Percentiles rank a stretch among this genome's conserved stretches.
phyloP scores from a whole-genome alignment of 805 yeast species.

The Wickerhamiella allomyrinae region DNA sequence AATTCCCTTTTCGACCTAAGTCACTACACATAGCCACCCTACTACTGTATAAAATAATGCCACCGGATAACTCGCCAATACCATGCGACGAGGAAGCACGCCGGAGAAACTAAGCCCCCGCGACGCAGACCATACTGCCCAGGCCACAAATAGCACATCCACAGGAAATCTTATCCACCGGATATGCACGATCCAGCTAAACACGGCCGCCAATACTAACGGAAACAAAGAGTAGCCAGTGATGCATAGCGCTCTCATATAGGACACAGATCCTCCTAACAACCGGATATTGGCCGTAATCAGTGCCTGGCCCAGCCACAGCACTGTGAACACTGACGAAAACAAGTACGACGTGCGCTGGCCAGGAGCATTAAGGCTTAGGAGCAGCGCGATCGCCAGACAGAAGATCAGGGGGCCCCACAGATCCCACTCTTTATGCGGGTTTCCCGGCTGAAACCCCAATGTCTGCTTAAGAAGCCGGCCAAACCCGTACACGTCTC shows the following conservation, averaged over 20 bases:
- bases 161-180: constrained; percentile 36
- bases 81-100: constrained; percentile 45
- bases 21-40: constrained; percentile 54
- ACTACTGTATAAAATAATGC: constrained; percentile 46
- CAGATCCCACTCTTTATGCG: constrained; percentile 24
- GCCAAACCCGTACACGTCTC: constrained; percentile 35
- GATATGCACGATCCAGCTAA: constrained; percentile 36
- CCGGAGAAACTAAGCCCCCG: constrained; percentile 49
- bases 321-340: constrained; percentile 47
- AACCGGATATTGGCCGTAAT: constrained; percentile 54
- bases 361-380: constrained; percentile 31
- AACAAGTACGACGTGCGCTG: constrained; percentile 39
- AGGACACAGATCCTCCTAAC: constrained; percentile 46
- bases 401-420: constrained; percentile 63
- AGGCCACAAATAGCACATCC: constrained; percentile 34
- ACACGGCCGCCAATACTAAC: constrained; percentile 37
- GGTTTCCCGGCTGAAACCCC: constrained; percentile 25
- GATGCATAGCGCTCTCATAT: constrained; percentile 53
- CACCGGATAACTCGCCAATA: constrained; percentile 53
- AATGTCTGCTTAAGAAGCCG: constrained; percentile 30
- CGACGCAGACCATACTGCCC: constrained; percentile 54
- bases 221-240: constrained; percentile 62
- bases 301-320: constrained; percentile 47
- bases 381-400: constrained; percentile 37
- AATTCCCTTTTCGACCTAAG: too few species aligned